Conservation (phyloP, 2,329 filamentous ascomycete genomes). For the Huntiella bhutanensis region DNA sequence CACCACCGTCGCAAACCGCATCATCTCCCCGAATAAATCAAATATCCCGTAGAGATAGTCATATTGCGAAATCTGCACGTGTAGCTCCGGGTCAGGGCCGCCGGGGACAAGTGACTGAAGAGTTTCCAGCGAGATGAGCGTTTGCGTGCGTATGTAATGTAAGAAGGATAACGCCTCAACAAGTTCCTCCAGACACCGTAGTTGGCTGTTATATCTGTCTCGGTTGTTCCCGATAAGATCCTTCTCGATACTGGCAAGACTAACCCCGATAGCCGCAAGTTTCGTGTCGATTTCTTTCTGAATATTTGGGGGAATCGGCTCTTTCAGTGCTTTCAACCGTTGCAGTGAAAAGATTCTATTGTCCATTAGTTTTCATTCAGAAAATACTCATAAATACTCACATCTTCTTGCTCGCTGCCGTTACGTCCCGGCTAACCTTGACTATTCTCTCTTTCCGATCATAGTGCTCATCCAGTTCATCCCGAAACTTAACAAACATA, state of each 20-base stretch:
- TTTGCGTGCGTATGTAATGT: slow-evolving; percentile 66
- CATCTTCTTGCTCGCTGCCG: slow-evolving; percentile 93
- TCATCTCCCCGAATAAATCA: slow-evolving; percentile 87
- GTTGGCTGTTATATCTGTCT: slow-evolving; percentile 60
- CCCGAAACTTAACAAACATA: slow-evolving; percentile 73
- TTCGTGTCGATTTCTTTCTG: slow-evolving; percentile 51
- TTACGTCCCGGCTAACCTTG: slow-evolving; percentile 83
- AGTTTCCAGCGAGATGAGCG: slow-evolving; percentile 49
- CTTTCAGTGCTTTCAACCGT: slow-evolving; percentile 39
- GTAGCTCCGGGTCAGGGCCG: slow-evolving; percentile 8
- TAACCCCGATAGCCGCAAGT: slow-evolving; percentile 48
- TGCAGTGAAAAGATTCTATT: slow-evolving; percentile 23
- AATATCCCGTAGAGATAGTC: slow-evolving; percentile 87
- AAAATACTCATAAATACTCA: slow-evolving; percentile 20
- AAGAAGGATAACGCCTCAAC: slow-evolving; percentile 81
- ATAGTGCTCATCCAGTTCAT: slow-evolving; percentile 84
- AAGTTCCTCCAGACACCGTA: slow-evolving; percentile 82
- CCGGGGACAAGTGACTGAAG: slow-evolving; percentile 35
- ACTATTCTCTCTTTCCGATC: slow-evolving; percentile 78
- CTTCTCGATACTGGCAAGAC: slow-evolving; percentile 46
- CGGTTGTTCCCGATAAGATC: slow-evolving; percentile 67
- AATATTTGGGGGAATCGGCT: slow-evolving; percentile 48
- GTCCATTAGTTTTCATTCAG: not conserved
- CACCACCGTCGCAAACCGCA: slow-evolving; percentile 83
- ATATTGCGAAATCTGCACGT: slow-evolving; percentile 40